phyloP scores from a whole-genome alignment of 1,284 basidiomycete species.

The Rugosomyces carneus region DNA sequence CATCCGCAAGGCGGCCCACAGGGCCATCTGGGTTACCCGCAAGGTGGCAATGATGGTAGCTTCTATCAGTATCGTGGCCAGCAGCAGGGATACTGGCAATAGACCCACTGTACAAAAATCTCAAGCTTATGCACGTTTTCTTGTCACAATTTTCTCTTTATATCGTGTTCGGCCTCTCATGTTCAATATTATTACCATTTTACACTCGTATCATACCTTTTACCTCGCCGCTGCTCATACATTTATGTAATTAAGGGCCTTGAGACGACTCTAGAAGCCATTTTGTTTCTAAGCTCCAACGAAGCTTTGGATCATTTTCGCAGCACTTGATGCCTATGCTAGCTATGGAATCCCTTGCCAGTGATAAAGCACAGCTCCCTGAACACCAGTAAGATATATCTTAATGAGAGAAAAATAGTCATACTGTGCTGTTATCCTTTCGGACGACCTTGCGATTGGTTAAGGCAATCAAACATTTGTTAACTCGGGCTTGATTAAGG shows the following conservation, averaged over 20 bases:
- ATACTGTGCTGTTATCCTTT: slow-evolving; percentile 67
- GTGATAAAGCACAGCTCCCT: slow-evolving; percentile 38
- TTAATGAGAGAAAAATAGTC: slow-evolving; percentile 16
- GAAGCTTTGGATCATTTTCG: too few relatives aligned
- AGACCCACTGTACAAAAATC: slow-evolving; percentile 17
- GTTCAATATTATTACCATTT: slow-evolving; percentile 10
- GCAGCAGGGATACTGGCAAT: slow-evolving; percentile 72
- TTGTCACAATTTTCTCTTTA: slow-evolving; percentile 17
- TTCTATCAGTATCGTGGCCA: slow-evolving; percentile 67
- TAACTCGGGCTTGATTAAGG: slow-evolving; percentile 82
- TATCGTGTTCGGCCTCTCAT: slow-evolving; percentile 15
- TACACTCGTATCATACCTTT: slow-evolving; percentile 25
- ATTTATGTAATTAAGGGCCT: slow-evolving; percentile 11
- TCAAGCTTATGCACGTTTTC: slow-evolving; percentile 18
- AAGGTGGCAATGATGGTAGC: slow-evolving; percentile 52
- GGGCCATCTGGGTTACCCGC: slow-evolving; percentile 59
- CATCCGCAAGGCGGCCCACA: slow-evolving; percentile 52
- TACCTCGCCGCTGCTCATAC: slow-evolving; percentile 25
- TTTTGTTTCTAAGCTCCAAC: too few relatives aligned
- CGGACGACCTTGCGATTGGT: slow-evolving; percentile 83
- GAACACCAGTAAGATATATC: background rate
- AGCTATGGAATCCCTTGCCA: slow-evolving; percentile 27
- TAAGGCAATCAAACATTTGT: slow-evolving; percentile 89
- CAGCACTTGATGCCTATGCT: too few relatives aligned
- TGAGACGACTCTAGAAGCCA: background rate